Conservation (phyloP, 2,329 filamentous ascomycete genomes). For the Tolypocladium cylindrosporum region DNA sequence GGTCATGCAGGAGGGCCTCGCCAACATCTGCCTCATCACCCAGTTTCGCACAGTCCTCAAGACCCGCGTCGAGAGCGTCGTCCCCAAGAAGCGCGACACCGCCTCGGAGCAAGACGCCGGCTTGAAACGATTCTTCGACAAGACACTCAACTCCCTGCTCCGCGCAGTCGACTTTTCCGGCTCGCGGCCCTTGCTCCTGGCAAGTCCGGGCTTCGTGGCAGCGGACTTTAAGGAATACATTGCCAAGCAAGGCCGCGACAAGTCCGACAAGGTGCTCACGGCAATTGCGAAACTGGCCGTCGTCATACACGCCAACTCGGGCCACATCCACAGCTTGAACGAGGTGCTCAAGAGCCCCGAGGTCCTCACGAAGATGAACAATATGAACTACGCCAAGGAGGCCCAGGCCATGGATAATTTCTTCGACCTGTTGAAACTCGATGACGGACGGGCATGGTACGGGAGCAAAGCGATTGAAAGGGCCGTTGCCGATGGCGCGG, state of each 20-base stretch:
- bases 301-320: conserved; percentile 76
- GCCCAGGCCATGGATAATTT: conserved; percentile 79
- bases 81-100: conserved; percentile 58
- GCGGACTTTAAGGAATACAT: conserved; percentile 69
- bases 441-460: conserved; percentile 88
- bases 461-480: conserved; percentile 72
- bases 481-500: conserved; percentile 78
- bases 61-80: conserved; percentile 47
- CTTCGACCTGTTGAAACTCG: conserved; percentile 63
- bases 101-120: conserved; percentile 59
- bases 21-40: conserved; percentile 75
- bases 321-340: conserved; percentile 77
- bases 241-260: conserved; percentile 46
- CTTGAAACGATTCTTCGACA: conserved; percentile 65
- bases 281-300: conserved; percentile 51
- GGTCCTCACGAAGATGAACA: conserved; percentile 65
- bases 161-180: conserved; percentile 66
- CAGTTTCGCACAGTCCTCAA: conserved; percentile 70
- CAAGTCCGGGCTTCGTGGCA: conserved; percentile 83
- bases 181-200: conserved; percentile 67
- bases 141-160: conserved; percentile 63
- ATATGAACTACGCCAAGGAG: conserved; percentile 83
- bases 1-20: conserved; percentile 83
- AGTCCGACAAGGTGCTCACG: conserved; percentile 59
- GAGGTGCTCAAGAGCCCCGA: conserved; percentile 78